Evolutionary conservation across 768 basidiomycete genomes (phyloP).

Genomic region (Auriscalpium orientale): DNA sequence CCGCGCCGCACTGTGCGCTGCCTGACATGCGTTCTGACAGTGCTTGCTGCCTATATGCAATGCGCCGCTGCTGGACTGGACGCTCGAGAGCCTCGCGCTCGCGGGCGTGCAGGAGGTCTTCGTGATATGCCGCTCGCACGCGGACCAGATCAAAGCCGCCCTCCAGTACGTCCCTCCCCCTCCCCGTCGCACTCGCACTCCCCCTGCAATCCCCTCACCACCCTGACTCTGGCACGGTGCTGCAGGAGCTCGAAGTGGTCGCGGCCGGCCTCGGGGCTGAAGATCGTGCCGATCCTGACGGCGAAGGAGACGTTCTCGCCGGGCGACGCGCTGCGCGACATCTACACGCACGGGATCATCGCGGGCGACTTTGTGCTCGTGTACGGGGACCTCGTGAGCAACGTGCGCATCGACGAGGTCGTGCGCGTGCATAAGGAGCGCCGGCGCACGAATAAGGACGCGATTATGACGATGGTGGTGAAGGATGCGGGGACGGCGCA

Average conservation of each 20-base stretch:
- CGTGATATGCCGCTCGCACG: constrained; percentile 88
- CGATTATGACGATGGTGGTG: constrained; percentile 94
- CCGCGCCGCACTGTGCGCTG: constrained; percentile 3
- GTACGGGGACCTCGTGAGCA: constrained; percentile 89
- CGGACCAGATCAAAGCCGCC: constrained; percentile 75
- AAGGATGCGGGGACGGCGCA: constrained; percentile 69
- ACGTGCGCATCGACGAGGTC: constrained; percentile 83
- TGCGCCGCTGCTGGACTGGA: constrained; percentile 90
- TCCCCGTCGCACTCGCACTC: neutral
- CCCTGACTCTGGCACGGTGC: constrained; percentile 2
- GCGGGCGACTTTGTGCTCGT: constrained; percentile 89
- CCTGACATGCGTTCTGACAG: constrained; percentile 34
- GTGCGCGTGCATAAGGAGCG: constrained; percentile 85
- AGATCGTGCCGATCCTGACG: constrained; percentile 79
- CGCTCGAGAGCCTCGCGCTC: constrained; percentile 89
- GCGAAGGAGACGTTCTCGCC: constrained; percentile 83
- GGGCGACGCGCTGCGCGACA: constrained; percentile 89
- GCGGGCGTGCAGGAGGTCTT: constrained; percentile 96
- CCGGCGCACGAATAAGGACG: constrained; percentile 81
- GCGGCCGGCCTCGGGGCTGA: constrained; percentile 67
- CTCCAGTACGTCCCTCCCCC: constrained; percentile 58
- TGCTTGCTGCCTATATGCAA: constrained; percentile 93
- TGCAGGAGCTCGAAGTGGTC: constrained; percentile 80
- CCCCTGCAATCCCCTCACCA: neutral
- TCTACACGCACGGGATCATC: constrained; percentile 87